Percentiles rank a stretch among this genome's conserved stretches.
These are phyloP conservation scores for Venturia effusa DNA, from an alignment of 2,329 filamentous ascomycete species.

Conservation along the genomic window DNA sequence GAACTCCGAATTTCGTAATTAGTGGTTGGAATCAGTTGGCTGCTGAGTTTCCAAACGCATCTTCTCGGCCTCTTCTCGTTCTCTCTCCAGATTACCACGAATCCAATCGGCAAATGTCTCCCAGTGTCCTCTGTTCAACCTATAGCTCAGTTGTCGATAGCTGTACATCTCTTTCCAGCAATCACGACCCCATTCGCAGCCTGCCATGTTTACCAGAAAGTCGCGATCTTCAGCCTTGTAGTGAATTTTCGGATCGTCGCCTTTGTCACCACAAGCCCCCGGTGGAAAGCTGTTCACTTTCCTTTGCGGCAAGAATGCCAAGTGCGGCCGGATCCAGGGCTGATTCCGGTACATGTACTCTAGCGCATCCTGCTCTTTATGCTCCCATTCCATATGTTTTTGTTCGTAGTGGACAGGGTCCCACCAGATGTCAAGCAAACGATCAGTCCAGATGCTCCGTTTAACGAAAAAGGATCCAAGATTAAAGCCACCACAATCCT, in stretches of 20 bases:
- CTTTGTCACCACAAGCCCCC: conserved; percentile 74
- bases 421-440: conserved; percentile 94
- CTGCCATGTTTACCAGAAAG: conserved; percentile 97
- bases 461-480: conserved; percentile 89
- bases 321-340: conserved; percentile 82
- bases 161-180: conserved; percentile 98
- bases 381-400: conserved; percentile 97
- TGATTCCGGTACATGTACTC: conserved; percentile 87
- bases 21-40: not conserved
- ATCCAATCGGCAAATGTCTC: conserved; percentile 48
- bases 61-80: not conserved
- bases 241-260: conserved; percentile 67
- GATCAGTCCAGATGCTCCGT: conserved; percentile 79
- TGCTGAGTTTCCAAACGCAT: not conserved
- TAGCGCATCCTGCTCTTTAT: conserved; percentile 94
- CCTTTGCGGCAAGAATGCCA: conserved; percentile 81
- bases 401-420: conserved; percentile 96
- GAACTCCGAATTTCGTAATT: not conserved
- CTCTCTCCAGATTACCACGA: conserved; percentile 22
- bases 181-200: conserved; percentile 91
- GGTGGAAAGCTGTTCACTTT: conserved; percentile 89
- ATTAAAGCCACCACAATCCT: conserved; percentile 95
- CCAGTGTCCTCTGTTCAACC: conserved; percentile 75
- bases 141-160: conserved; percentile 84
- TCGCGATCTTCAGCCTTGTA: conserved; percentile 79